Conservation (phyloP, 495 filamentous ascomycete genomes). For the Neurospora africana region DNA sequence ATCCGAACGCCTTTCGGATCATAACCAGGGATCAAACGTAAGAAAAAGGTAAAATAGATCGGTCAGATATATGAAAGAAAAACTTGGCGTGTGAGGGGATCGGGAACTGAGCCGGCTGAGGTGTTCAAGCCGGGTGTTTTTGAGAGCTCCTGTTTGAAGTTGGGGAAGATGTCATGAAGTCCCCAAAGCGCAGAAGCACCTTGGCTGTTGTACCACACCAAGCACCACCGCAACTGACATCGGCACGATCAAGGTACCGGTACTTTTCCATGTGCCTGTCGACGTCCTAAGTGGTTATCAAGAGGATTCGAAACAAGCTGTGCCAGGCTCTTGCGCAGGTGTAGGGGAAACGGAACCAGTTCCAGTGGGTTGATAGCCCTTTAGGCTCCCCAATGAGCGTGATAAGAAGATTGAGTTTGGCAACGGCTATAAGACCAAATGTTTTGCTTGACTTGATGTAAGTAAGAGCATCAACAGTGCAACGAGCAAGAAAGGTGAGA, state of each 20-base stretch:
- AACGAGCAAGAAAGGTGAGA: too few relatives aligned
- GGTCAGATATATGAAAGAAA: not conserved
- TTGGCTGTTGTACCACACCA: not conserved
- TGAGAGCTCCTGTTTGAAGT: too few relatives aligned
- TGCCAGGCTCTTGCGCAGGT: not conserved
- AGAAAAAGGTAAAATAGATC: not conserved
- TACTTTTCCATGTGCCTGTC: not conserved
- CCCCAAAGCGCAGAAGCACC: not conserved
- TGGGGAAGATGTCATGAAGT: not conserved
- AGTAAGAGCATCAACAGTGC: too few relatives aligned
- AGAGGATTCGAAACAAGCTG: not conserved
- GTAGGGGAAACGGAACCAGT: not conserved
- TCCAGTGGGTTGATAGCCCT: not conserved
- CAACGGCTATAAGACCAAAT: too few relatives aligned
- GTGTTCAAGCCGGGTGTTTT: not conserved
- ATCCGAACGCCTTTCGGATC: not conserved
- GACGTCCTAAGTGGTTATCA: not conserved
- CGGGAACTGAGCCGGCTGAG: not conserved
- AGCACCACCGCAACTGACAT: not conserved
- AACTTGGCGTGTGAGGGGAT: not conserved
- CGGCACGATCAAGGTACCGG: not conserved
- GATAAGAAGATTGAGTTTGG: not conserved
- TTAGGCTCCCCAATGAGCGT: not conserved
- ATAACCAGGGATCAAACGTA: not conserved
- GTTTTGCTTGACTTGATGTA: too few relatives aligned